Conservation (phyloP, 164 flowering plant genomes). For the Pachysandra terminalis region DNA sequence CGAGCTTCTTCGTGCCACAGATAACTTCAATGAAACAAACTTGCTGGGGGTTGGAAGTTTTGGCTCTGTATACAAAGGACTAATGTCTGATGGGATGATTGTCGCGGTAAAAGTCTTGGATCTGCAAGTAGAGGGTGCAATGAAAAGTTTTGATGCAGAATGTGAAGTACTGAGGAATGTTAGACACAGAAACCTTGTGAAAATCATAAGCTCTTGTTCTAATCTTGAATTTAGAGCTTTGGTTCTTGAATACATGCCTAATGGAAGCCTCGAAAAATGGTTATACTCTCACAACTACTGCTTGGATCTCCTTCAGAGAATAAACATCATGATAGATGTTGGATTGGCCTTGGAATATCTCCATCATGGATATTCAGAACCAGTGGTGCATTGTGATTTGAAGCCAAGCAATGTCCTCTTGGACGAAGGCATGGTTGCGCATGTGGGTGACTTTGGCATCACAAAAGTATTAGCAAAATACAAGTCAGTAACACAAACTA, state of each 20-base stretch:
- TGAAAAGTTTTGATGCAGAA: slow-evolving; percentile 7
- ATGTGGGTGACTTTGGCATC: background rate
- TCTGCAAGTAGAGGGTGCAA: background rate
- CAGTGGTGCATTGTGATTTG: background rate
- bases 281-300: background rate
- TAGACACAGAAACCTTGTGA: slow-evolving; percentile 7
- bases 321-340: slow-evolving; percentile 4
- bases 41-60: slow-evolving; percentile 4
- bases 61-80: background rate
- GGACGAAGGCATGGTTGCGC: background rate
- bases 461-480: background rate
- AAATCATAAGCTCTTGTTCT: background rate
- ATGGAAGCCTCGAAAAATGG: background rate
- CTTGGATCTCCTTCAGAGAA: slow-evolving; percentile 3
- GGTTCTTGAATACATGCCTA: background rate
- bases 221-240: background rate
- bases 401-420: background rate
- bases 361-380: background rate
- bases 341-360: background rate
- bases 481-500: background rate
- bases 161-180: slow-evolving; percentile 1
- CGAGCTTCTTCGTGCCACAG: too few relatives aligned
- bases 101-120: slow-evolving; percentile 4
- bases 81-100: background rate
- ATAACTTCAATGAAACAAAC: background rate